These are phyloP conservation scores for Fusarium sp. DNA, from an alignment of 2,329 filamentous ascomycete species.

Conservation along the genomic window DNA sequence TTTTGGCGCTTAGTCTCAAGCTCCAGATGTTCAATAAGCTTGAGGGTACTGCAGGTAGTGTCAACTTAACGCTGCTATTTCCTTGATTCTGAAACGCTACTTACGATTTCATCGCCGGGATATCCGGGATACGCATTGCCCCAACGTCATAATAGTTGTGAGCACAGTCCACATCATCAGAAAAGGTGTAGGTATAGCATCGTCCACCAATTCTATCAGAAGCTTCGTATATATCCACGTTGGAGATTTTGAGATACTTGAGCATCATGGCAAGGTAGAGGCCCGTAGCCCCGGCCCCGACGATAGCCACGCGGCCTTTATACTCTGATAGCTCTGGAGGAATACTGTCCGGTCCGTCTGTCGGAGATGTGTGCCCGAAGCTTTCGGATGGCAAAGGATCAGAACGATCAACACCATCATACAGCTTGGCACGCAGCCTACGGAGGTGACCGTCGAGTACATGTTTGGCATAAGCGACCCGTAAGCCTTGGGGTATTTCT, in stretches of 20 bases:
- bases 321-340: neutral
- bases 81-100: neutral
- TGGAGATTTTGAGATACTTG: constrained; percentile 22
- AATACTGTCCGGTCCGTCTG: neutral
- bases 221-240: constrained; percentile 36
- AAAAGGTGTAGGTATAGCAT: constrained; percentile 16
- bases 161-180: constrained; percentile 1
- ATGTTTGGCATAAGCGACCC: constrained; percentile 14
- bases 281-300: constrained; percentile 28
- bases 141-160: constrained; percentile 41
- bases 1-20: neutral
- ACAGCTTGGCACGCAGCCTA: neutral
- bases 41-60: neutral
- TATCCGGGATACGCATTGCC: constrained; percentile 36
- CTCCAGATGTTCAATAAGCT: constrained; percentile 1
- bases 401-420: neutral
- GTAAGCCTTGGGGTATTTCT: constrained; percentile 1
- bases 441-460: constrained; percentile 7
- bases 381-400: neutral
- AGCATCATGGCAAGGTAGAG: constrained; percentile 40
- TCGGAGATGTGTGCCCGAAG: neutral
- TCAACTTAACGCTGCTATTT: neutral
- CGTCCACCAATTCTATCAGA: constrained; percentile 25
- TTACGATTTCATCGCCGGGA: constrained; percentile 30
- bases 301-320: constrained; percentile 28